Percentiles rank a stretch among this genome's conserved stretches.
Conservation (phyloP, 2,329 filamentous ascomycete genomes). For the Epichloe sp. region DNA sequence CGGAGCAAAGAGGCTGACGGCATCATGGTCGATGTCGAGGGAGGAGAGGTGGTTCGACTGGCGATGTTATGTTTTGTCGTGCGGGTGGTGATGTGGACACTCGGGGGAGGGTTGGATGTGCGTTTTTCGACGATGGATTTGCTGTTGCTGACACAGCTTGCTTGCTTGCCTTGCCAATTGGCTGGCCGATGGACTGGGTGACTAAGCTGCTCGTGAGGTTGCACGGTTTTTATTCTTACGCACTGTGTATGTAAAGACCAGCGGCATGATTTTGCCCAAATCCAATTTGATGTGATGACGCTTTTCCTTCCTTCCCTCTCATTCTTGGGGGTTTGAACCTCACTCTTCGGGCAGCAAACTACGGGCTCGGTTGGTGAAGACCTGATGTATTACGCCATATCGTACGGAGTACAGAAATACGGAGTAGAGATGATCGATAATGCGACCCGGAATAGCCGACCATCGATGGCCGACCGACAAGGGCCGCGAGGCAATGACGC, state of each 20-base stretch:
- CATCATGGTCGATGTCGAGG: conserved; percentile 30
- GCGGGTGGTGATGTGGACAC: conserved; percentile 4
- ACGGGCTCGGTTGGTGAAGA: too few species aligned
- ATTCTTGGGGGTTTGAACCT: too few species aligned
- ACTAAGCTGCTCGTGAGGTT: conserved; percentile 19
- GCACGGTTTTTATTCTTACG: background rate
- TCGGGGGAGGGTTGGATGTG: conserved; percentile 7
- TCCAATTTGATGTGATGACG: conserved; percentile 9
- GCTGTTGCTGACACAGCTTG: too few species aligned
- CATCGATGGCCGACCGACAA: too few species aligned
- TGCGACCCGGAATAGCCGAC: too few species aligned
- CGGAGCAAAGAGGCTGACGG: conserved; percentile 57
- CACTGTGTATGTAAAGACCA: too few species aligned
- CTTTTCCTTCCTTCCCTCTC: too few species aligned
- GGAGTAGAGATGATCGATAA: too few species aligned
- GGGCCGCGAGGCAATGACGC: too few species aligned
- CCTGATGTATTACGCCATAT: too few species aligned
- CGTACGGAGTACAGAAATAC: too few species aligned
- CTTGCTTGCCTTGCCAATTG: background rate
- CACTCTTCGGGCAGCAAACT: too few species aligned
- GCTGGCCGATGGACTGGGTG: conserved; percentile 19
- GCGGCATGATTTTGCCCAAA: conserved; percentile 5
- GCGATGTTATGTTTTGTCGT: background rate
- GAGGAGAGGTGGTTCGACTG: conserved; percentile 2
- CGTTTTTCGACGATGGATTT: conserved; percentile 14